These are phyloP conservation scores for Pezizomycotina sp. DNA, from an alignment of 2,329 filamentous ascomycete genomes.

Conservation along the genomic window DNA sequence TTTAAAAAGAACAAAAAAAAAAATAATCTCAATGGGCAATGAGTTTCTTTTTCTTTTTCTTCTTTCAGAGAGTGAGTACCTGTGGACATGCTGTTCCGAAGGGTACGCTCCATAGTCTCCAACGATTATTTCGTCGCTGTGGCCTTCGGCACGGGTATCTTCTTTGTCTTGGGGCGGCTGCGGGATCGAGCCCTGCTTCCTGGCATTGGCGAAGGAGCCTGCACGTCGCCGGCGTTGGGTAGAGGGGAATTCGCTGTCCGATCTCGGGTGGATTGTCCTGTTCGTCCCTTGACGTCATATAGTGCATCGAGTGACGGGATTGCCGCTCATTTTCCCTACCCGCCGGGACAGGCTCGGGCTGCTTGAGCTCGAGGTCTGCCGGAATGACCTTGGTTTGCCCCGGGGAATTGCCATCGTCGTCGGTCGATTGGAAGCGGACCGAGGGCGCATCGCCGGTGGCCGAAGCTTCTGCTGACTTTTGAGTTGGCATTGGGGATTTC, in stretches of 20 bases:
- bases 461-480: slow-evolving; percentile 3
- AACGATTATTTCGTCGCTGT: slow-evolving; percentile 11
- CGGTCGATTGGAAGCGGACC: slow-evolving; percentile 8
- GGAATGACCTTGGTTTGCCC: slow-evolving; percentile 11
- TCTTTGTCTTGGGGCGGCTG: slow-evolving; percentile 25
- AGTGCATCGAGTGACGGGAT: not conserved
- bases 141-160: slow-evolving; percentile 23
- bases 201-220: slow-evolving; percentile 73
- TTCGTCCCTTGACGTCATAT: slow-evolving; percentile 12
- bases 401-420: slow-evolving; percentile 8
- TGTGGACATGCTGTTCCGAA: slow-evolving; percentile 9
- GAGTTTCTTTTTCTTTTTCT: too few relatives aligned
- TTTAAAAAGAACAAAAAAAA: too few relatives aligned
- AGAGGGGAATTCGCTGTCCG: slow-evolving; percentile 85
- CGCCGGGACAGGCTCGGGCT: slow-evolving; percentile 16
- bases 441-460: slow-evolving; percentile 2
- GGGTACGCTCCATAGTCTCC: slow-evolving; percentile 25
- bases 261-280: slow-evolving; percentile 57
- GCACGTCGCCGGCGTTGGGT: slow-evolving; percentile 80
- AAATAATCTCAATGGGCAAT: too few relatives aligned
- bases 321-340: slow-evolving; percentile 5
- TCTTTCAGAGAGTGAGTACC: too few relatives aligned
- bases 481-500: slow-evolving; percentile 19
- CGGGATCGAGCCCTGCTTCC: slow-evolving; percentile 20
- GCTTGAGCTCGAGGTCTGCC: slow-evolving; percentile 16